A percentile compares a stretch with the other conserved stretches of the same genome.
These are phyloP conservation scores for Psilocybe mexicana DNA, from an alignment of 1,284 basidiomycete genomes.

Conservation along the genomic window DNA sequence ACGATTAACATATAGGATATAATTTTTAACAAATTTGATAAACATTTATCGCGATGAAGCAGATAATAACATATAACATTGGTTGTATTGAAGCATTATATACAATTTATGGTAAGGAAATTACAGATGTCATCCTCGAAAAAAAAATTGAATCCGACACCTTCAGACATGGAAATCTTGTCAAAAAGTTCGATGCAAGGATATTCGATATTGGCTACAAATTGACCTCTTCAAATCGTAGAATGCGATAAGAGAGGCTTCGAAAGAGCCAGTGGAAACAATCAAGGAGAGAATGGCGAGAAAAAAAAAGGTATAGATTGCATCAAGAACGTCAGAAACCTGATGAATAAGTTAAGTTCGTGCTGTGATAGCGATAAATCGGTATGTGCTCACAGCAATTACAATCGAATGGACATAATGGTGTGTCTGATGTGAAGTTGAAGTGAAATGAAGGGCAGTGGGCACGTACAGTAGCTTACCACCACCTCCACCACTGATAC, in stretches of 20 bases:
- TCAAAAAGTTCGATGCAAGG: slow-evolving; percentile 16
- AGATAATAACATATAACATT: too few relatives aligned
- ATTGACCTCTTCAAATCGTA: slow-evolving; percentile 60
- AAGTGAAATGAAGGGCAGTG: slow-evolving; percentile 25
- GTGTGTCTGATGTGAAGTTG: slow-evolving; percentile 49
- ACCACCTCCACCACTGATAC: slow-evolving; percentile 73
- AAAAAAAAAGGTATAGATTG: slow-evolving; percentile 13
- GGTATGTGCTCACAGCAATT: slow-evolving; percentile 65
- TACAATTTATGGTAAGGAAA: background rate
- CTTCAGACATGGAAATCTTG: slow-evolving; percentile 12
- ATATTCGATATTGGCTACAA: slow-evolving; percentile 56
- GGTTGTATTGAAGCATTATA: too few relatives aligned
- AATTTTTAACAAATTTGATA: too few relatives aligned
- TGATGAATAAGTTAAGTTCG: slow-evolving; percentile 9
- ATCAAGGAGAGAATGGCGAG: background rate
- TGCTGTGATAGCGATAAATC: background rate
- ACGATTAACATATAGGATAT: background rate
- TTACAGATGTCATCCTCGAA: slow-evolving; percentile 18
- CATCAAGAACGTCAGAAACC: slow-evolving; percentile 25
- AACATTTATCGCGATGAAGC: background rate
- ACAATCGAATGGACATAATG: slow-evolving; percentile 81
- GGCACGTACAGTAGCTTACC: slow-evolving; percentile 48
- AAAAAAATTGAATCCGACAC: slow-evolving; percentile 7
- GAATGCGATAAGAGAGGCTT: slow-evolving; percentile 53
- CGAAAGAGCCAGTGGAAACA: slow-evolving; percentile 55